Base-by-base conservation (phyloP, 78 protist genomes). In the Dictyostelium intermedium region DNA sequence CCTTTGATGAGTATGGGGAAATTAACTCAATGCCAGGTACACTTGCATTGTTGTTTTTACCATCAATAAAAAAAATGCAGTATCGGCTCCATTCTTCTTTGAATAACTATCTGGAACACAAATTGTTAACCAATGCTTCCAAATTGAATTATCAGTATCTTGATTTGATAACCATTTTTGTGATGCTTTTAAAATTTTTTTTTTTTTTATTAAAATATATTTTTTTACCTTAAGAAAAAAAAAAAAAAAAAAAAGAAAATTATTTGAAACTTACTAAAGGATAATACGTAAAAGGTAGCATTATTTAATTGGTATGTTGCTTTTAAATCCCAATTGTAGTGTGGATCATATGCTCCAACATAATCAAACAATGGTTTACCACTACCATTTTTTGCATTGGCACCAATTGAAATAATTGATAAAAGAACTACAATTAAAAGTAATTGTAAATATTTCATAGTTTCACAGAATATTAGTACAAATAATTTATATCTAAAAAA, bases 111-210 rank as follows among this genome's bases (percentile, higher is more conserved):
- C 73, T 82, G 93, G 93, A 11, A 87, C 53, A 47, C 89, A 81
- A 47, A 87, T 82, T 14, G 87, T 30, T 34, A 87, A 45, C 93
- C 93, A 87, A 76, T 87, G 93, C 30, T 87, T 82, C 93, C 93
- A 87, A 14, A 87, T 43, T 56, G 93, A 72, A 37, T 63, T 43
- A 34, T 43, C n/a, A 8, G 87, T 43, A 34, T 70, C 70, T n/a
- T 25, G 5, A 18, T n/a, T 20, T 27, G 72, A 30, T 82, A 87
- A 66, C 93, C 93, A 87, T 87, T 63, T 74, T 87, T 87, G 93
- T 43, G 93, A 76, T 13, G 73, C 87, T 87, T 35, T 53, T 16
- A 7, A 7, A 7, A 6, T 76, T 76, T 39, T 39, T 39, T 39
- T 39, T 39, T 39, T 39, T 39, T 39, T 39, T 39, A 4, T 18